phyloP scores from a whole-genome alignment of 805 yeast species.

The Limtongia smithiae region DNA sequence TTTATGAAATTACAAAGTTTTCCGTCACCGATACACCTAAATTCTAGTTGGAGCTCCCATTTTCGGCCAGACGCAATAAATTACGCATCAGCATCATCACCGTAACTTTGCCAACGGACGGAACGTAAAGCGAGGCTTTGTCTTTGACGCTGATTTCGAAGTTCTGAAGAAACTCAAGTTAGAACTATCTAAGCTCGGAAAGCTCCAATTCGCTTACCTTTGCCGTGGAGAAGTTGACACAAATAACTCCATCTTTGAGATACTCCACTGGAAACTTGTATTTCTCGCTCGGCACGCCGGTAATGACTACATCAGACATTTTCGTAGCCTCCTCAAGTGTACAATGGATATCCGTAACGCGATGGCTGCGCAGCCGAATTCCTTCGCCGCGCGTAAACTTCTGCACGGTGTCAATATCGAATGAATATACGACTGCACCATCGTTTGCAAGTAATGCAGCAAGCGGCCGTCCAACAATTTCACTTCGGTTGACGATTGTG shows the following conservation, averaged over 20 bases:
- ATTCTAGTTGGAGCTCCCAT: constrained; percentile 35
- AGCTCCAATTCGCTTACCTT: constrained; percentile 39
- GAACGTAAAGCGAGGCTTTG: constrained; percentile 88
- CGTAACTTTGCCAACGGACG: constrained; percentile 94
- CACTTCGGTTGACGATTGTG: constrained; percentile 87
- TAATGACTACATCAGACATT: constrained; percentile 84
- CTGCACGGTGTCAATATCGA: constrained; percentile 82
- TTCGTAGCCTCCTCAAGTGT: constrained; percentile 63
- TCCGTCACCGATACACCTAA: no score
- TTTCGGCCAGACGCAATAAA: constrained; percentile 73
- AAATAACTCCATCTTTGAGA: constrained; percentile 83
- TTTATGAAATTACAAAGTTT: no score
- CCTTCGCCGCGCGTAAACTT: constrained; percentile 94
- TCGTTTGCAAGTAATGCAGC: constrained; percentile 96
- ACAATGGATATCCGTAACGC: constrained; percentile 56
- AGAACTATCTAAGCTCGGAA: not conserved
- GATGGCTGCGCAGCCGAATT: constrained; percentile 73
- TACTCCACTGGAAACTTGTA: constrained; percentile 84
- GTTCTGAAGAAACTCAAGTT: constrained; percentile 42
- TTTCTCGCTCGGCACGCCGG: constrained; percentile 84
- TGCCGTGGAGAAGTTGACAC: constrained; percentile 83
- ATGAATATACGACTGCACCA: constrained; percentile 94
- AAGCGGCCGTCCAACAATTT: constrained; percentile 94
- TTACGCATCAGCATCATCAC: constrained; percentile 92
- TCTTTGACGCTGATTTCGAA: constrained; percentile 74